These are phyloP conservation scores for Termitomyces sp. DNA, from an alignment of 768 basidiomycete genomes.

Conservation along the genomic window DNA sequence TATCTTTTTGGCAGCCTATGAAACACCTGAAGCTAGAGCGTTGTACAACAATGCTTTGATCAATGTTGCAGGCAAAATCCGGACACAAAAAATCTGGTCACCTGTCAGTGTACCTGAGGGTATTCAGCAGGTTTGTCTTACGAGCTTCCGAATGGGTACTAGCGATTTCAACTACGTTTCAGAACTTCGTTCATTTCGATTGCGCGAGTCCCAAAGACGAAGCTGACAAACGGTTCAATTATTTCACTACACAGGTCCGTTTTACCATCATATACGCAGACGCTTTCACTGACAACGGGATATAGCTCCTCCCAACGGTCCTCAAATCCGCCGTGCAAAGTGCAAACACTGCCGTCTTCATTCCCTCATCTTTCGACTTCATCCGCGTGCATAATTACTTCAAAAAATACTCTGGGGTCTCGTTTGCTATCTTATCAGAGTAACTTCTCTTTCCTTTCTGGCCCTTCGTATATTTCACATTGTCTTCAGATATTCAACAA, in stretches of 20 bases:
- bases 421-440: constrained; percentile 88
- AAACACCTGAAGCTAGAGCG: constrained; percentile 82
- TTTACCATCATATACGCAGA: not conserved
- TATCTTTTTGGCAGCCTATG: constrained; percentile 79
- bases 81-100: constrained; percentile 60
- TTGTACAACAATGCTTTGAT: constrained; percentile 70
- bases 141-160: not conserved
- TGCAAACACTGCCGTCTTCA: constrained; percentile 78
- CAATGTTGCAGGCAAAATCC: constrained; percentile 83
- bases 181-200: constrained; percentile 77
- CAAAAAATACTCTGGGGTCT: constrained; percentile 61
- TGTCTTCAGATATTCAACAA: constrained; percentile 72
- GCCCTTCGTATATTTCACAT: not conserved
- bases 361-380: constrained; percentile 96
- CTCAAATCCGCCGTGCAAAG: constrained; percentile 94
- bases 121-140: constrained; percentile 60
- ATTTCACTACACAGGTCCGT: constrained; percentile 79
- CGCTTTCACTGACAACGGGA: not conserved
- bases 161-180: not conserved
- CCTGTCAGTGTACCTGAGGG: constrained; percentile 80
- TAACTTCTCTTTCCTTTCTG: constrained; percentile 26
- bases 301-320: constrained; percentile 70
- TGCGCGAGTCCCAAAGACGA: constrained; percentile 68
- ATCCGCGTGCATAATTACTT: constrained; percentile 87
- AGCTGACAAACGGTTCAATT: constrained; percentile 78